Evolutionary conservation across 306 rosid species (phyloP).

Genomic region (Delonix regia): DNA sequence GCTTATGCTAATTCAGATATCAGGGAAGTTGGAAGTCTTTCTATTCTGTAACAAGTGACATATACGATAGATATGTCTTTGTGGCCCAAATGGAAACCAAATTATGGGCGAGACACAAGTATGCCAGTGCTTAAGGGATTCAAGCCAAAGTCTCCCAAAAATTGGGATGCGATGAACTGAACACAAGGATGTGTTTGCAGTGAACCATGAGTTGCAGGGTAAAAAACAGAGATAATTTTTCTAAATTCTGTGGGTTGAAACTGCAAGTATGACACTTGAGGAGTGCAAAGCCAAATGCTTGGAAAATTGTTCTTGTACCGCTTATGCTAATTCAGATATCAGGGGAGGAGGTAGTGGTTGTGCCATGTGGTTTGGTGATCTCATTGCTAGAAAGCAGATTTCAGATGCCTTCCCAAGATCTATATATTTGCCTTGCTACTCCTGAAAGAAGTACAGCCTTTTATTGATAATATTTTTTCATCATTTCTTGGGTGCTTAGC

Average conservation of each 20-base stretch:
- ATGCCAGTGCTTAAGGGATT: slow-evolving; percentile 60
- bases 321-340: slow-evolving; percentile 43
- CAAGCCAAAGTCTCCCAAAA: slow-evolving; percentile 34
- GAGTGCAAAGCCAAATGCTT: slow-evolving; percentile 58
- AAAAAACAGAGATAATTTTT: slow-evolving; percentile 46
- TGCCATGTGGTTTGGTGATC: slow-evolving; percentile 41
- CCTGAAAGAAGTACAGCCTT: slow-evolving; percentile 10
- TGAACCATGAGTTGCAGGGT: slow-evolving; percentile 33
- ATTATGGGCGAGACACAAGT: slow-evolving; percentile 14
- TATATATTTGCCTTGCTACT: slow-evolving; percentile 34
- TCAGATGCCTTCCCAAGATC: slow-evolving; percentile 16
- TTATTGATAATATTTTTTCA: neutral
- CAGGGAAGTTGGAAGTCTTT: too few relatives aligned
- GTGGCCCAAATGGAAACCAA: too few relatives aligned
- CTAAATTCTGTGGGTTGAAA: slow-evolving; percentile 32
- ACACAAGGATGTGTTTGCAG: slow-evolving; percentile 46
- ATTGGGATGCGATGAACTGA: slow-evolving; percentile 37
- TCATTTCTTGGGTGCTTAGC: neutral
- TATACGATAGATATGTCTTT: too few relatives aligned
- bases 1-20: slow-evolving; percentile 40
- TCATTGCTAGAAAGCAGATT: slow-evolving; percentile 17
- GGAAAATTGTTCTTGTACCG: slow-evolving; percentile 56
- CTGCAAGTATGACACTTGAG: slow-evolving; percentile 45
- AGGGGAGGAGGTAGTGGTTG: slow-evolving; percentile 52
- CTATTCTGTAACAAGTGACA: too few relatives aligned